Base-by-base conservation (phyloP, 2,329 filamentous ascomycete species). In the Aspergillus sergii region DNA sequence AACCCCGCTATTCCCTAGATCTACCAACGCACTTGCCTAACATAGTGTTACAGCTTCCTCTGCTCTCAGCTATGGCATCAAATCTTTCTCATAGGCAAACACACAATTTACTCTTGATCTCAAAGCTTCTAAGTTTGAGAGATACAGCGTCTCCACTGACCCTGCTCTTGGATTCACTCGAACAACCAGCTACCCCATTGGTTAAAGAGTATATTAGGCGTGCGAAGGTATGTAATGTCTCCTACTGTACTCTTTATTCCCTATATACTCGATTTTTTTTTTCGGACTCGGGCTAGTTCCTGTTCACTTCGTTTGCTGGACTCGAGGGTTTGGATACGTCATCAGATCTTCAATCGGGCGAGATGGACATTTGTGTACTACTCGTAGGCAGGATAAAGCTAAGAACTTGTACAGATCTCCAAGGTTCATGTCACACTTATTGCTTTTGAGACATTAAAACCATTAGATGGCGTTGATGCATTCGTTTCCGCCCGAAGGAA, bases 131-230 rank as follows among this genome's bases (percentile, higher is more conserved):
- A 66, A 92, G 89, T 73, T 82, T 92, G 61, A 86, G 92, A 66
- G 91, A 95, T 76, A 88, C 88, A 61, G 88, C 91, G 16, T 96
- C 93, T 56, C 94, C 94, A 3, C 88, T 98, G 72, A 97, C 94
- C 0, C 82, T 98, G 30, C 79, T 97, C 3, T 83, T 97, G 61
- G 94, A 98, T 77, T 92, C 85, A 39, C 83, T 97, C 34, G 93
- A 96, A 79, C 93, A 97, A 79, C 88, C 89, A 30, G 91, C 89
- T 8, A 84, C 83, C 34, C 89, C 89, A 0, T 79, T 97, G 4
- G 67, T 94, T 2, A 80, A 82, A 21, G 93, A 97, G 77, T 92
- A 94, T 77, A 86, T 91, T 59, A 82, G 84, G 54, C 86, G 94
- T 70, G 92, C 91, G 60, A 91, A 90, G 82, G 92, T 91, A 69